Evolutionary conservation across 371 early-diverging fungal species (phyloP), one percentile per base, ranked within the genome.

Genomic region (Mucor mucedo): DNA sequence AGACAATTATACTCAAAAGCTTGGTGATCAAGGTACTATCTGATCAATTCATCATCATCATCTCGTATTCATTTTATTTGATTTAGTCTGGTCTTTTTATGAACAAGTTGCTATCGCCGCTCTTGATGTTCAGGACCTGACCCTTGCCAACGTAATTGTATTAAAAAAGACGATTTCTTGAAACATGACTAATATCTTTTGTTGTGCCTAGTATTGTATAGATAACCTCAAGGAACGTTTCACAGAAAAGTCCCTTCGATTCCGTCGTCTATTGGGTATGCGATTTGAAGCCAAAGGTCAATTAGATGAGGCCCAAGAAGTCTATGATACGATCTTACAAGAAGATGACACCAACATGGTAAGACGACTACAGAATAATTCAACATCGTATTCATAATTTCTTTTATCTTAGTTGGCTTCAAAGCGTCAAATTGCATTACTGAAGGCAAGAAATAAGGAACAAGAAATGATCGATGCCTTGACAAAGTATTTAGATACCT

Each of bases 101-200:
- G 96, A 95, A 74, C 95, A 96, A 76, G 75, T 91, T 4, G 80
- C 89, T 55, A 72, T 90, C 33, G 92, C 95, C 3, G 88, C 91
- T 2, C 74, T 95, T 35, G 95, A 96, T 74, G 73, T 88, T 29
- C 88, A 90, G 29, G 84, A 92, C 61, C 68, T 86, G 5, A 70
- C 61, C 5, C 68, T 87, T 16, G 93, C 95, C 29, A 69, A 85
- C 52, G 88, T 89, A 84, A 58, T 72, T 59, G 8, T 16, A 33
- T 28, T 32, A 48, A 38, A 30, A 30, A 64, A 32, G 35, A 16
- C 5, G 30, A 2, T 30, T 44, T 38, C 5, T 55, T 29, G 47
- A 28, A 29, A 50, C 16, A 47, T 7, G n/a, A 47, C 48, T n/a
- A n/a, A 14, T 14, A 27, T 0, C 21, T 35, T 38, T 53, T 5